A percentile compares a stretch with the other conserved stretches of the same genome.
These are phyloP conservation scores for Leishmania martiniquensis DNA, from an alignment of 208 protist species.

Conservation along the genomic window DNA sequence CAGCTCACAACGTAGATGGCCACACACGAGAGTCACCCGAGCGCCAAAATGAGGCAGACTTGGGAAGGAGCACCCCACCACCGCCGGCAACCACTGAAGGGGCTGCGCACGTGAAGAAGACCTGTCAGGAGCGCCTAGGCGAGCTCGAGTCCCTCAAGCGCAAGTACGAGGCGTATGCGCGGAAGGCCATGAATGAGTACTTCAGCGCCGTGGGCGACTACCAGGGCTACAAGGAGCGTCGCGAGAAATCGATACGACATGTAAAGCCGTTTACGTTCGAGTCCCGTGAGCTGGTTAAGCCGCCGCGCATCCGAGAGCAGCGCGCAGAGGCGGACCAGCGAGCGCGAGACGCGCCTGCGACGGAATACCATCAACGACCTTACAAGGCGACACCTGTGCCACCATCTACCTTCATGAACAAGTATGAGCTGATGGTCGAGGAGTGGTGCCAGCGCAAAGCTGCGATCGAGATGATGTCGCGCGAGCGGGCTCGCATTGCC, in stretches of 20 bases:
- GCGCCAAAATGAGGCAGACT: background rate
- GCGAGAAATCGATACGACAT: conserved; percentile 34
- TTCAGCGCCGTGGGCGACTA: conserved; percentile 50
- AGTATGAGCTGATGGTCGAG: conserved; percentile 91
- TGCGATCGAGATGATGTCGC: conserved; percentile 59
- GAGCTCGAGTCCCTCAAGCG: conserved; percentile 55
- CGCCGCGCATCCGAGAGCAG: conserved; percentile 46
- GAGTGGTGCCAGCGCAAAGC: conserved; percentile 88
- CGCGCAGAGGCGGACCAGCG: conserved; percentile 45
- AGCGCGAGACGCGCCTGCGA: conserved; percentile 39
- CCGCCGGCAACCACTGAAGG: background rate
- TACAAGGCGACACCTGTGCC: conserved; percentile 76
- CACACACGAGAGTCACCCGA: no score
- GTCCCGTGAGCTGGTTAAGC: conserved; percentile 48
- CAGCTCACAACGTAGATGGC: background rate
- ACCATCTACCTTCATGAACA: conserved; percentile 87
- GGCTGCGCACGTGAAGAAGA: background rate
- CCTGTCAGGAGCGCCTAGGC: conserved; percentile 33
- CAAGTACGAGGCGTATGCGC: conserved; percentile 52
- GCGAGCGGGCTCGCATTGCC: conserved; percentile 57
- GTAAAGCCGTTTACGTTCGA: conserved; percentile 76
- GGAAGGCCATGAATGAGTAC: conserved; percentile 61
- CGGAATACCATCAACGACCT: conserved; percentile 25
- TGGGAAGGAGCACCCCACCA: background rate
- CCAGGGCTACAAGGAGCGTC: conserved; percentile 55